Evolutionary conservation across 2,329 filamentous ascomycete species (phyloP), one percentile per base, ranked within the genome.

Genomic region (Colletotrichum higginsianum): DNA sequence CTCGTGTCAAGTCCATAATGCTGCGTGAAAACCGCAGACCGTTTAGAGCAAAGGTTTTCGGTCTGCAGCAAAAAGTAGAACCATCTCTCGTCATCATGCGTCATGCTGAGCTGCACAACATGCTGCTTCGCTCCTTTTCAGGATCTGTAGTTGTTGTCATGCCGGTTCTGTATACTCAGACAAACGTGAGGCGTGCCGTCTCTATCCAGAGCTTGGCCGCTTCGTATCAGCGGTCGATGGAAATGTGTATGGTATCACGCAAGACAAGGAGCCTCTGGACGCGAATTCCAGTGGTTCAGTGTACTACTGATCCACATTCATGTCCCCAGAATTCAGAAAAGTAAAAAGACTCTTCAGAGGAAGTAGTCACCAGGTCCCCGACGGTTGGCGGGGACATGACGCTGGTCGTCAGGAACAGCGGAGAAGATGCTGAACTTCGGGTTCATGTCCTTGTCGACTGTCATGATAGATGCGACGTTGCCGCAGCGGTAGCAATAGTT

Each of bases 381-480:
- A 53, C 91, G 87, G 66, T 89, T 93, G 13, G 92, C 90, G 2
- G 94, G 94, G 11, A 96, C 92, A 67, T 94, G 93, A 72, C 94
- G 88, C 81, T 93, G 89, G 76, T 96, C 92, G 77, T 96, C 94
- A 0, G 94, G 94, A n/a, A 97, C 94, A 42, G 94, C 94, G 40
- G 91, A 92, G 85, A 97, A 97, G 78, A 97, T 96, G 81, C 92
- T 96, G 85, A 99, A 99, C 78, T 93, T 94, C 42, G 96, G 95
- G 72, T 94, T 91, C 63, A 98, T 87, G 78, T 96, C 93, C 78
- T 93, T 92, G 75, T 93, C 91, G 38, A 98, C 91, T 63, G 95
- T 95, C 92, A 98, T 98, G 80, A 98, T 97, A 79, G 95, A 98
- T 9, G 96, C 96, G 80, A 98, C 91, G 79, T 99, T 99, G 47